Base-by-base conservation (phyloP, 805 yeast species). In the Myxozyma kluyveri region DNA sequence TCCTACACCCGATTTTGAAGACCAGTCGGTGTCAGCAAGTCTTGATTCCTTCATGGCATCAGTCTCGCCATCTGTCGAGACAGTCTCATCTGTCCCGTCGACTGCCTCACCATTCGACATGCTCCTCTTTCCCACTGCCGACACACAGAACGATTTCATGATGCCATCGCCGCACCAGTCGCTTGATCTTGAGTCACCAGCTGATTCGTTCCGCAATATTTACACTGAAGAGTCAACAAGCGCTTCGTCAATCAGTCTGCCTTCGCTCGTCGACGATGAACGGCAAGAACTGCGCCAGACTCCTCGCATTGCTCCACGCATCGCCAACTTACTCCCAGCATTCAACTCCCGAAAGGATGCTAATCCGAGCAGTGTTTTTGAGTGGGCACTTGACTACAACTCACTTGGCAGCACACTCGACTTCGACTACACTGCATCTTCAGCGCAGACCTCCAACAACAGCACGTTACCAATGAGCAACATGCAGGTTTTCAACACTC, bases 311-410 rank as follows among this genome's bases (percentile, higher is more conserved):
- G 45, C 57, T 19, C 61, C 61, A 14, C 52, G 60, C 17, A 46
- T 58, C 21, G 61, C 43, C 17, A 58, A 47, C 29, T 47, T 58
- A 23, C 47, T 58, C 5, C 58, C 61, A 3, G 46, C 61, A 1
- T 42, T 47, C 37, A 56, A 52, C 46, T 18, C 52, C 4, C 47
- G 53, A 32, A 58, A 58, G 50, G 61, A 58, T 38, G 41, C 60
- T 4, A 56, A 48, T 23, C 56, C 60, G 12, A 52, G 59, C 29
- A 5, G 3, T 14, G 9, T 29, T 1, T 17, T 57, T 21, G 60
- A 60, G 42, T 60, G 63, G 63, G 60, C 63, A 3, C 48, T 60
- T 12, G 63, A 54, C 18, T 57, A 57, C 31, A 35, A 46, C 3
- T 39, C 33, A 14, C 44, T 29, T 45, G 21, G 24, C 50, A 1